Base-by-base conservation (phyloP, 495 filamentous ascomycete species). In the Talaromyces liani region DNA sequence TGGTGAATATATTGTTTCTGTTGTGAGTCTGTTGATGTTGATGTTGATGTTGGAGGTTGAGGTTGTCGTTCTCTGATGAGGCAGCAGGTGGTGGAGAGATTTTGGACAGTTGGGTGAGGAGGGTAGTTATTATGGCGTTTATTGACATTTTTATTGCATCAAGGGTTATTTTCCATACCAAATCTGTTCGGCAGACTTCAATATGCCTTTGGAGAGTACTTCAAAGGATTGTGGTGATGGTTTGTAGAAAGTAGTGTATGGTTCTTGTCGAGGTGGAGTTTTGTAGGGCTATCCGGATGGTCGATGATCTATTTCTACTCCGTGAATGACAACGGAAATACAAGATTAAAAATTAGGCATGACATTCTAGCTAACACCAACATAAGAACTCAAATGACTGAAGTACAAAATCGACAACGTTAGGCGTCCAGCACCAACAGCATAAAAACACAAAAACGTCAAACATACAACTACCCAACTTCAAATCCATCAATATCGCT, bases 1-100 rank as follows among this genome's bases (percentile, higher is more conserved):
- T 27, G 10, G 69, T 60, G 22, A 73, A 62, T 24, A 70, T 56
- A 47, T 69, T 71, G 53, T 34, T 47, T 33, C 9, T 36, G 64
- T 24, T n/a, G 33, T 36, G 9, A 6, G 36, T 7, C 29, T 31
- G 54, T 4, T 24, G 14, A 14, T 41, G 34, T 62, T 36, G 58
- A 25, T 27, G 51, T 2, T 22, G 29, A 1, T 8, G 34, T 14
- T 59, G 63, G 68, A 7, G 36, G 29, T 31, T 31, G 29, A 31
- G 34, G 55, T 39, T 70, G 56, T 27, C 62, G 14, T 56, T 63
- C 5, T 63, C 18, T 22, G 12, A 10, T 29, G 39, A 18, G n/a
- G n/a, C n/a, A 7, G 18, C 0, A 9, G 24, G 55, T 29, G 18
- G n/a, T 0, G 67, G 25, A 39, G 58, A 41, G 25, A 49, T 20